phyloP scores from a whole-genome alignment of 306 rosid species.

The Inga laurina region DNA sequence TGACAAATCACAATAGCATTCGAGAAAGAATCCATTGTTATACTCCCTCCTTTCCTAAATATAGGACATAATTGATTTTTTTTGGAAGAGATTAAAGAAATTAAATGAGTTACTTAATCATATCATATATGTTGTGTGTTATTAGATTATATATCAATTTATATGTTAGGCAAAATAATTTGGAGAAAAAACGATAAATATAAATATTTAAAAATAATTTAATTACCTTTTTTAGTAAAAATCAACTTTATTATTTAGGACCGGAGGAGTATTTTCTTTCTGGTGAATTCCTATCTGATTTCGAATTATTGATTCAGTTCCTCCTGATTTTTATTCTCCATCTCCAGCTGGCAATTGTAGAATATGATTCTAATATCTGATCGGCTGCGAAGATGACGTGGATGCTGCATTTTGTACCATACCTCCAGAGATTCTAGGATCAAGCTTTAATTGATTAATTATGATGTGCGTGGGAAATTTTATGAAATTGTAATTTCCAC shows the following conservation, averaged over 20 bases:
- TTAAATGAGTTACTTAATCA: too few species aligned
- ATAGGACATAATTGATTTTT: too few species aligned
- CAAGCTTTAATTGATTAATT: neutral
- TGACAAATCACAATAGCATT: neutral
- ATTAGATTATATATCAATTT: too few species aligned
- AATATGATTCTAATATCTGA: slow-evolving; percentile 48
- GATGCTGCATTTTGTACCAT: slow-evolving; percentile 29
- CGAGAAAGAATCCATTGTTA: slow-evolving; percentile 3
- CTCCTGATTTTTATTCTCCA: slow-evolving; percentile 15
- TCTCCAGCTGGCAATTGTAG: slow-evolving; percentile 85
- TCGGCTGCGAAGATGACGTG: slow-evolving; percentile 25
- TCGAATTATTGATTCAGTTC: slow-evolving; percentile 8
- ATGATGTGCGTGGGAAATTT: neutral
- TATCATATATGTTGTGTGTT: too few species aligned
- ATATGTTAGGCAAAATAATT: too few species aligned
- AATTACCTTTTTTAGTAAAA: too few species aligned
- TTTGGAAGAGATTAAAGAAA: too few species aligned
- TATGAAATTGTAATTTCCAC: neutral
- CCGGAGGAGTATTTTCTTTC: neutral
- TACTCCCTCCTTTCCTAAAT: too few species aligned
- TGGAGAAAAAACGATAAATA: too few species aligned
- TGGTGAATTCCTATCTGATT: neutral
- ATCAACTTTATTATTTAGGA: too few species aligned
- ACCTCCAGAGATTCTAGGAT: slow-evolving; percentile 5
- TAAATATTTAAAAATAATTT: too few species aligned